Base-by-base conservation (phyloP, 352 stramenopile species). In the Phytophthora megakarya region DNA sequence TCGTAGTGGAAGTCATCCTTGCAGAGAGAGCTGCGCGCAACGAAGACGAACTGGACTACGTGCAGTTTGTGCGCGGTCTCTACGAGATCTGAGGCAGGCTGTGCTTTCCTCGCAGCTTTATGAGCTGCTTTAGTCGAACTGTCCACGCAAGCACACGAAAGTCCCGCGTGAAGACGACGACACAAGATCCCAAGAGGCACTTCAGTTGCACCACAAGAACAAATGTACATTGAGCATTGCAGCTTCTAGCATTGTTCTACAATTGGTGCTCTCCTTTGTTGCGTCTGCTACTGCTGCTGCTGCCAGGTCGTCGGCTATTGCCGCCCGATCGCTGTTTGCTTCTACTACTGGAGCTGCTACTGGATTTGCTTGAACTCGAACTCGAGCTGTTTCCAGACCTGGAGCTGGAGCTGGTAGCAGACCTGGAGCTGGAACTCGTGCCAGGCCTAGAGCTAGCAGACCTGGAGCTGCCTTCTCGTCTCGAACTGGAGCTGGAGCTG, bases 11-110 rank as follows among this genome's bases (percentile, higher is more conserved):
- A 39, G 26, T 75, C 21, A 47, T 71, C 18, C 39, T 72, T 9
- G 67, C 67, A 28, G 56, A 75, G 47, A 65, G 55, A 58, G 65
- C 57, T 3, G 67, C 67, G 26, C 56, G 55, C 13, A 61, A 71
- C 42, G 51, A 72, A 49, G 67, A 75, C 28, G 67, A 75, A 30
- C 56, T 65, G n/a, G 62, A 75, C 51, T 72, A 75, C 23, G 61
- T 67, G 52, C 67, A 53, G 33, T 75, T 75, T 25, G 49, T 72
- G 10, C 52, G 67, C 22, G 28, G 55, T 8, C 67, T 72, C 38
- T 75, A 72, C 22, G 67, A 72, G 33, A 66, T 75, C 46, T 72
- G 53, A 65, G 18, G 44, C 30, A 54, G 26, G 30, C n/a, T 53
- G 30, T 40, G 22, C 26, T 37, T 39, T 21, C 28, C 22, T 47